These are phyloP conservation scores for Rosa rugosa DNA, from an alignment of 306 rosid genomes.

Conservation along the genomic window DNA sequence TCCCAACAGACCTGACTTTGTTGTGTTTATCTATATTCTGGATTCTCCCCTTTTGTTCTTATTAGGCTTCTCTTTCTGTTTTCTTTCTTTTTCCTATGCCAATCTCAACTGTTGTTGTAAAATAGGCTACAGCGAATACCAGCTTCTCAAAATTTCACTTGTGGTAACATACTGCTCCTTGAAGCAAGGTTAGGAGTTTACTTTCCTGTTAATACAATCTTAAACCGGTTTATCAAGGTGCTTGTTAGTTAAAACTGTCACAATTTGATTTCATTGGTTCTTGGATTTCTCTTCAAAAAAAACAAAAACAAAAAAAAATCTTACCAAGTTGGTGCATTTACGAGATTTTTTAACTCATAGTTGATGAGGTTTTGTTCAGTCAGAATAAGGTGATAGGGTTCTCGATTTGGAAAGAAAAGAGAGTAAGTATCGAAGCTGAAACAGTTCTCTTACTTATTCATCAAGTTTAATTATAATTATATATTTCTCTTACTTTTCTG, in stretches of 20 bases:
- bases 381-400: not conserved
- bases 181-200: conserved; percentile 45
- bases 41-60: conserved; percentile 27
- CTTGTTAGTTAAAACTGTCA: conserved; percentile 55
- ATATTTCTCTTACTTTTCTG: not conserved
- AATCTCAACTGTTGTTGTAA: not conserved
- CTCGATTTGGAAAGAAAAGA: not conserved
- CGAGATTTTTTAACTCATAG: conserved; percentile 22
- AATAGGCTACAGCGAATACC: not conserved
- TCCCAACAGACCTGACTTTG: not conserved
- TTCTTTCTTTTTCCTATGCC: conserved; percentile 1
- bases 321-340: conserved; percentile 14
- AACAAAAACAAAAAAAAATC: not conserved
- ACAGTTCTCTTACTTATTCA: not conserved
- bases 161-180: not conserved
- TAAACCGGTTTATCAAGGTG: conserved; percentile 32
- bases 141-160: not conserved
- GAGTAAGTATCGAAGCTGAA: conserved; percentile 15
- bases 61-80: conserved; percentile 15
- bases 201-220: conserved; percentile 45
- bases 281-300: not conserved
- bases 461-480: not conserved
- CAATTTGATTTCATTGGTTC: conserved; percentile 12
- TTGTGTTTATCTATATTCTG: conserved; percentile 29
- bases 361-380: conserved; percentile 11